These are phyloP conservation scores for Exophiala oligosperma DNA, from an alignment of 2,329 filamentous ascomycete genomes.

Conservation along the genomic window DNA sequence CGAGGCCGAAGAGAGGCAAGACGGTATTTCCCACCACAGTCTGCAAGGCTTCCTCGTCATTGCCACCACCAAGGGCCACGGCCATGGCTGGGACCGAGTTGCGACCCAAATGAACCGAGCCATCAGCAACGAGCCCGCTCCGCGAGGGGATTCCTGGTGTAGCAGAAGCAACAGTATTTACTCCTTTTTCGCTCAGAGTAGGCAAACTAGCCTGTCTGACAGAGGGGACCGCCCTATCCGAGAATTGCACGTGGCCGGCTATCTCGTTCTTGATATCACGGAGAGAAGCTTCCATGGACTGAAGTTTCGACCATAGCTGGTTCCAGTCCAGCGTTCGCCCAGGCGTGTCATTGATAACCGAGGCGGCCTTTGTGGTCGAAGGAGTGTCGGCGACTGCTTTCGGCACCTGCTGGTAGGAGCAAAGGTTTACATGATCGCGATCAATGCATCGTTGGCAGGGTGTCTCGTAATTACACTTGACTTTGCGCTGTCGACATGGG, in stretches of 20 bases:
- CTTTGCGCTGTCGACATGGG: constrained; percentile 38
- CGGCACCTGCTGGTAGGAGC: constrained; percentile 46
- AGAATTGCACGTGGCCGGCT: not conserved
- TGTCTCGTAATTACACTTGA: constrained; percentile 35
- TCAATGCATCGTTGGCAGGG: constrained; percentile 49
- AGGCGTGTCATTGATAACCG: constrained; percentile 7
- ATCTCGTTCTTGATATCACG: constrained; percentile 2
- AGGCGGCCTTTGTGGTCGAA: constrained; percentile 26
- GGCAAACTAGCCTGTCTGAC: not conserved
- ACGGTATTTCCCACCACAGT: constrained; percentile 61
- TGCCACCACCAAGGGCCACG: constrained; percentile 53
- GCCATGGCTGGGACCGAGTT: constrained; percentile 62
- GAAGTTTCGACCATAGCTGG: constrained; percentile 3
- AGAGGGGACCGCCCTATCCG: not conserved
- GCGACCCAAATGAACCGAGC: constrained; percentile 62
- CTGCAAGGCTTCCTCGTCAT: constrained; percentile 44
- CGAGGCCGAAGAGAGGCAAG: constrained; percentile 60
- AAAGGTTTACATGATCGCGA: constrained; percentile 47
- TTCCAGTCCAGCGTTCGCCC: not conserved
- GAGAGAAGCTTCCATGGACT: constrained; percentile 4
- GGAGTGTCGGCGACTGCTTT: constrained; percentile 28
- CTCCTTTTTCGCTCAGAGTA: constrained; percentile 18
- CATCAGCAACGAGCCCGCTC: constrained; percentile 36
- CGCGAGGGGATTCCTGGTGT: not conserved
- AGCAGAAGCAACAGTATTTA: constrained; percentile 39